Base-by-base conservation (phyloP, 108 stramenopile genomes). In the Skeletonema grethae region DNA sequence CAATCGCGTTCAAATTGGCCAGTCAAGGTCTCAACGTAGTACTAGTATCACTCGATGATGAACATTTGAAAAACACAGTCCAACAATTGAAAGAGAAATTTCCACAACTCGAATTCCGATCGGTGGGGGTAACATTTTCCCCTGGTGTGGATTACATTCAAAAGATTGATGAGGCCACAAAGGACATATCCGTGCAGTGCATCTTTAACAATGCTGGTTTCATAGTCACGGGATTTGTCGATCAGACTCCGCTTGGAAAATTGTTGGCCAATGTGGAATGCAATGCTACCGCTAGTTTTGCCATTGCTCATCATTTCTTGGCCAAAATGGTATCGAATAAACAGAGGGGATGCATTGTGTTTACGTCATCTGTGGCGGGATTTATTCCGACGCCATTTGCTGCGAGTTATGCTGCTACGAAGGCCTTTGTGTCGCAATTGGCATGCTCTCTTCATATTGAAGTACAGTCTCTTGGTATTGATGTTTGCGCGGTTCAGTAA, bases 151-250 rank as follows among this genome's bases (percentile, higher is more conserved):
- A 97, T 57, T 99, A 98, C 83, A 79, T 98, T 75, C 67, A 84
- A 24, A 59, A 80, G 39, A 98, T 99, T 65, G 69, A 76, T 11
- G 82, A 86, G 24, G 95, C 82, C 7, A 98, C 97, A 43, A 84
- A 92, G 56, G 98, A 97, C 70, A 90, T 97, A 41, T 80, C 85
- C 61, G 82, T 98, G 16, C 90, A 87, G 31, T 83, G 95, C 48
- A 69, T 99, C 12, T 99, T 99, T 83, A 97, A 97, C 87, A 99
- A 99, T 82, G 99, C 99, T 43, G 99, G 99, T 12, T 99, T 97
- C 83, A 94, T 99, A 59, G 96, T 98, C 9, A 99, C 98, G 0
- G 99, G 99, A 12, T 99, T 99, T 67, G 96, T 98, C 66, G 99
- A 99, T 77, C 93, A 92, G 65, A 75, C 96, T 8, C 90, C 96